Evolutionary conservation across 164 flowering plant species (phyloP), one percentile per base, ranked within the genome.

Genomic region (Kalanchoe fedtschenkoi): DNA sequence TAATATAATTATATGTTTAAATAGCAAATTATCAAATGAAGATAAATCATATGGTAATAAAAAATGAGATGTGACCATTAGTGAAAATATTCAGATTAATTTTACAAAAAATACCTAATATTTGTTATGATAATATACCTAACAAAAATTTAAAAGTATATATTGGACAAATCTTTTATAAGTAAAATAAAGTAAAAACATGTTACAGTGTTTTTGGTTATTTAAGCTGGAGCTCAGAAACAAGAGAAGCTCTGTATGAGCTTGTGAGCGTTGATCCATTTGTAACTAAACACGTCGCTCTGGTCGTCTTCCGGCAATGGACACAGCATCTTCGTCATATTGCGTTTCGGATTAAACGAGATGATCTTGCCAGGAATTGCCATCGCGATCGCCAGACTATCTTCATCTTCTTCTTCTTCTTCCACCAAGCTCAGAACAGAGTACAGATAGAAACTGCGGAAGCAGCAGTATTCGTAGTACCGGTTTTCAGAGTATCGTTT

Each of bases 191-290:
- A n/a, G n/a, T n/a, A n/a, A n/a, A n/a, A n/a, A n/a, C n/a, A n/a
- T n/a, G n/a, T n/a, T n/a, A n/a, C n/a, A n/a, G n/a, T n/a, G n/a
- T n/a, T n/a, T n/a, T n/a, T n/a, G n/a, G n/a, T n/a, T n/a, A n/a
- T 4, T 15, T 42, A 42, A 42, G 6, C 14, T 42, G 17, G 17
- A n/a, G 22, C 14, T 47, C 30, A 47, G 11, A 21, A 47, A 22
- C 6, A 11, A 21, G 54, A 22, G 13, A 47, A 47, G 54, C 54
- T 47, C 14, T 47, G 54, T 24, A 51, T 51, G 16, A 51, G 17
- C 56, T 51, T 51, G 56, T 51, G 56, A 51, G 32, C 56, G 17
- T 51, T 51, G 17, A 24, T 51, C 56, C 56, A 26, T 51, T 51
- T 2, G 16, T 51, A 26, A 13, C 56, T 51, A 51, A 51, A 51